A percentile compares a stretch with the other conserved stretches of the same genome.
These are phyloP conservation scores for Auriscalpium orientale DNA, from an alignment of 768 basidiomycete species.

Conservation along the genomic window DNA sequence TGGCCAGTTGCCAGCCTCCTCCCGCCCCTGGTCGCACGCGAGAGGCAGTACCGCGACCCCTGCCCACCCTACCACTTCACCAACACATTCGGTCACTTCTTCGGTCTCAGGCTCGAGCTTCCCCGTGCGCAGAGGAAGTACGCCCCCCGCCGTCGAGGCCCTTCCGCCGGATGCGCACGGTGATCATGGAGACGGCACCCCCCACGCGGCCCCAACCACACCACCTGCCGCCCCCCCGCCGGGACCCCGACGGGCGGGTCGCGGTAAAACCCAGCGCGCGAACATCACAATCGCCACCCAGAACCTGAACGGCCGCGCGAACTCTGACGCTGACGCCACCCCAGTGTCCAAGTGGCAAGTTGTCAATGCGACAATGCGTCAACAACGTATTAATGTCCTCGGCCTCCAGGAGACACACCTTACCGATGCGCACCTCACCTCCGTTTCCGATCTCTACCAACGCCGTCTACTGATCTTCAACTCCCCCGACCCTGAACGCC, in stretches of 20 bases:
- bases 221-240: neutral
- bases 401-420: slow-evolving; percentile 3
- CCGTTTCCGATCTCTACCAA: neutral
- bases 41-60: neutral
- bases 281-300: neutral
- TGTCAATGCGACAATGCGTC: neutral
- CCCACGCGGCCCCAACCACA: too few species aligned
- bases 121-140: neutral
- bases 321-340: neutral
- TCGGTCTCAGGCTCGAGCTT: neutral
- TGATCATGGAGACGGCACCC: neutral
- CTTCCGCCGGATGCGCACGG: neutral
- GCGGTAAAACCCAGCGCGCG: neutral
- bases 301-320: neutral
- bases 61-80: neutral
- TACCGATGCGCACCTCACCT: neutral
- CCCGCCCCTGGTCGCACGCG: neutral
- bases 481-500: neutral
- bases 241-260: neutral
- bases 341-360: neutral
- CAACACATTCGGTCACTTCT: neutral
- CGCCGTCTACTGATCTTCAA: neutral
- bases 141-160: neutral
- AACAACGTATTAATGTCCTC: neutral
- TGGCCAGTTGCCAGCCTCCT: neutral